A percentile compares a stretch with the other conserved stretches of the same genome.
phyloP scores from a whole-genome alignment of 306 rosid genomes.

The Carpinus viminea region DNA sequence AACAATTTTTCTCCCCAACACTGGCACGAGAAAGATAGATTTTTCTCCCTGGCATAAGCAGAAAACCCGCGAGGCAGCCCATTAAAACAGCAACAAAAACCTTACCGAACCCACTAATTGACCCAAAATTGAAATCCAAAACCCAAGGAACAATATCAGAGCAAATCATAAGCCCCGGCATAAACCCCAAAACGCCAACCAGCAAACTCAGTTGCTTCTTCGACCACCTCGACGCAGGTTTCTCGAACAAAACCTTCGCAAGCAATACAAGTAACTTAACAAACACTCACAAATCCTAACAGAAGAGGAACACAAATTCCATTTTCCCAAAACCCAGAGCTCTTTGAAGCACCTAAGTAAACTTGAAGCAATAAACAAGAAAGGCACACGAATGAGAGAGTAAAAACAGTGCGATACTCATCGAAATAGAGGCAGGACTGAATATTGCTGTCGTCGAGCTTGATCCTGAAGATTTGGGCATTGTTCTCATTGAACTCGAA shows the following conservation, averaged over 20 bases:
- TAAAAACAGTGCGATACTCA: constrained; percentile 54
- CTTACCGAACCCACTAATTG: constrained; percentile 53
- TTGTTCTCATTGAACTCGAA: constrained; percentile 75
- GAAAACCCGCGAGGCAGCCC: constrained; percentile 55
- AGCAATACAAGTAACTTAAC: constrained; percentile 37
- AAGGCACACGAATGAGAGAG: constrained; percentile 55
- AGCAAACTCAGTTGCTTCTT: constrained; percentile 73
- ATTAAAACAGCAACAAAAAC: constrained; percentile 48
- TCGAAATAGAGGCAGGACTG: constrained; percentile 65
- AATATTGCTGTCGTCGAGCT: constrained; percentile 63
- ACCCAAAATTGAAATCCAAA: constrained; percentile 55
- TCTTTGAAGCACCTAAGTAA: constrained; percentile 32
- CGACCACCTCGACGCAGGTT: constrained; percentile 72
- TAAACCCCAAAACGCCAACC: constrained; percentile 54
- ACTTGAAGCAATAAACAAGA: constrained; percentile 52
- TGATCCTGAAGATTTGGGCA: constrained; percentile 88
- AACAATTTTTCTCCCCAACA: too few species aligned
- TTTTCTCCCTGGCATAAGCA: constrained; percentile 73
- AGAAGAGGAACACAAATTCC: constrained; percentile 67
- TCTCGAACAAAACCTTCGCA: constrained; percentile 55
- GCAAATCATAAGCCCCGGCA: constrained; percentile 46
- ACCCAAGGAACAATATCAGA: constrained; percentile 31
- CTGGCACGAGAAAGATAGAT: too few species aligned
- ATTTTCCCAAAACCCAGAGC: constrained; percentile 41
- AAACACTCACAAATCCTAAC: constrained; percentile 46